These are phyloP conservation scores for Neodidymelliopsis sp. DNA, from an alignment of 2,329 filamentous ascomycete species.

Conservation along the genomic window DNA sequence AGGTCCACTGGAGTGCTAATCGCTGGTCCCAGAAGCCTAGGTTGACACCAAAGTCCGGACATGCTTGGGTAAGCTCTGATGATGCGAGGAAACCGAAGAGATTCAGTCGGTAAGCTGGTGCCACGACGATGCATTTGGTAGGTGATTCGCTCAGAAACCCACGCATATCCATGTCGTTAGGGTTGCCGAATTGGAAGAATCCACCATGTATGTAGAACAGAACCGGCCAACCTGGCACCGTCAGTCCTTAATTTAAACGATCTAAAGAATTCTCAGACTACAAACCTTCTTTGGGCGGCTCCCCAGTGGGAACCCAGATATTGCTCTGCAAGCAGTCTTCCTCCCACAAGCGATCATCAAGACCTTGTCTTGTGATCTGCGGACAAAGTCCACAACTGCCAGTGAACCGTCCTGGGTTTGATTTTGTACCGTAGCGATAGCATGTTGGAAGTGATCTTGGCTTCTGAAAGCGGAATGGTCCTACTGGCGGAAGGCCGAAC, in stretches of 20 bases:
- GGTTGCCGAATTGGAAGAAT: conserved; percentile 63
- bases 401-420: conserved; percentile 56
- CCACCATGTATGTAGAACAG: conserved; percentile 66
- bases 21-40: conserved; percentile 66
- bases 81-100: conserved; percentile 64
- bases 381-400: conserved; percentile 57
- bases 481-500: conserved; percentile 61
- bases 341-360: conserved; percentile 47
- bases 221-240: conserved; percentile 61
- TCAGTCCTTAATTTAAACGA: not conserved
- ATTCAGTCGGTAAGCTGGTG: conserved; percentile 65
- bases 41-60: conserved; percentile 52
- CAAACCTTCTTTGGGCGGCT: conserved; percentile 49
- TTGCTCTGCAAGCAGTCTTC: conserved; percentile 66
- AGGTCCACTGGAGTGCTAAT: conserved; percentile 63
- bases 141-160: conserved; percentile 59
- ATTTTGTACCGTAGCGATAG: conserved; percentile 60
- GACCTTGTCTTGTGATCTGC: conserved; percentile 50
- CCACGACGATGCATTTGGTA: conserved; percentile 57
- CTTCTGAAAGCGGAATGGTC: conserved; percentile 58
- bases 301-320: conserved; percentile 61
- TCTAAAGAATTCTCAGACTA: not conserved
- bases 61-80: conserved; percentile 54
- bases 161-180: conserved; percentile 57
- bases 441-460: conserved; percentile 57